Percentiles rank a stretch among this genome's conserved stretches.
These are phyloP conservation scores for Neonectria ditissima DNA, from an alignment of 2,329 filamentous ascomycete genomes.

Conservation along the genomic window DNA sequence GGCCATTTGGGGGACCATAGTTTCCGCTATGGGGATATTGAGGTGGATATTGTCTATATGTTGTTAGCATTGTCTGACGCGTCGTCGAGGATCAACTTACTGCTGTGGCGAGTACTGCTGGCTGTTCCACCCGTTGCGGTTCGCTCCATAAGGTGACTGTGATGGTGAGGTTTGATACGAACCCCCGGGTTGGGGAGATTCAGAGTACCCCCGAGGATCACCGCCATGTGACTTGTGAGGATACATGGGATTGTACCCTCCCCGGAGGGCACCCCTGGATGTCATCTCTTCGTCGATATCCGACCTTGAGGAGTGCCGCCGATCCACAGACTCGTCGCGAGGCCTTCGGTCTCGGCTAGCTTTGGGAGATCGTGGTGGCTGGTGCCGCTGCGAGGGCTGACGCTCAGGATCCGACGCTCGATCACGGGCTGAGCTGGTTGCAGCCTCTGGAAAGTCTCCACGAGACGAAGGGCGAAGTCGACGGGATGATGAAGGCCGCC, in stretches of 20 bases:
- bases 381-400: slow-evolving; percentile 37
- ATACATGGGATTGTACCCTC: slow-evolving; percentile 56
- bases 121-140: slow-evolving; percentile 55
- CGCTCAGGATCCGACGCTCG: slow-evolving; percentile 35
- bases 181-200: slow-evolving; percentile 57
- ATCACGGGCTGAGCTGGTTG: slow-evolving; percentile 32
- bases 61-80: slow-evolving; percentile 19
- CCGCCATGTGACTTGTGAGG: slow-evolving; percentile 52
- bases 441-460: slow-evolving; percentile 35
- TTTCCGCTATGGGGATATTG: slow-evolving; percentile 65
- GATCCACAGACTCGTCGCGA: slow-evolving; percentile 46
- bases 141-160: slow-evolving; percentile 56
- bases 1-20: slow-evolving; percentile 64
- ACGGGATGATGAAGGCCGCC: slow-evolving; percentile 35
- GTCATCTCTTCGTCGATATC: slow-evolving; percentile 65
- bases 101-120: slow-evolving; percentile 55
- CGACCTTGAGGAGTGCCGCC: slow-evolving; percentile 59
- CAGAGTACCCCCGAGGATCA: slow-evolving; percentile 53
- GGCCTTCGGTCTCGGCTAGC: slow-evolving; percentile 44
- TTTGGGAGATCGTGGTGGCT: slow-evolving; percentile 45
- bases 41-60: slow-evolving; percentile 69
- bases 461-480: slow-evolving; percentile 39
- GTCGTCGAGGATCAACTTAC: slow-evolving; percentile 49
- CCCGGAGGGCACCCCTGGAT: slow-evolving; percentile 57
- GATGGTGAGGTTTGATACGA: slow-evolving; percentile 61